These are phyloP conservation scores for Brassica rapa DNA, from an alignment of 345 rosid genomes.

Conservation along the genomic window DNA sequence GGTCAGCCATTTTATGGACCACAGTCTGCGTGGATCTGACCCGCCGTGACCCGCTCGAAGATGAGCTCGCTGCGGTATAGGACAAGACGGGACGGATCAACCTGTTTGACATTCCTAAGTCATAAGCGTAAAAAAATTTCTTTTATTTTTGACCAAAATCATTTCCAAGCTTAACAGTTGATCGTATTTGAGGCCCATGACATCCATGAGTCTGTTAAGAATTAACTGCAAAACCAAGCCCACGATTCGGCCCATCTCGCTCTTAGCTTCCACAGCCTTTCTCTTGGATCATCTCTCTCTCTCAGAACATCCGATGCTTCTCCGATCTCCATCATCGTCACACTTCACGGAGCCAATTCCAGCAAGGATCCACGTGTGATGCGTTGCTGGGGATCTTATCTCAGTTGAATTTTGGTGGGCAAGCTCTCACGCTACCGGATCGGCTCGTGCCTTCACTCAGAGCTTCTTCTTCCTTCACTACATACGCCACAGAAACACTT, in stretches of 20 bases:
- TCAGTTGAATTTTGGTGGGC: slow-evolving; percentile 2
- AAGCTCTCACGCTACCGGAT: slow-evolving; percentile 24
- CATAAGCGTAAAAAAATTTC: too few relatives aligned
- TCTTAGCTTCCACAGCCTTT: slow-evolving; percentile 9
- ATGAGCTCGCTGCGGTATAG: too few relatives aligned
- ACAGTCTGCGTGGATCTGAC: too few relatives aligned
- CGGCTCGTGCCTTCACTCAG: slow-evolving; percentile 17
- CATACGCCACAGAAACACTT: background rate
- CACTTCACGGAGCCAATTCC: slow-evolving; percentile 11
- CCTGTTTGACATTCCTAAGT: too few relatives aligned
- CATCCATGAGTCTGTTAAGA: too few relatives aligned
- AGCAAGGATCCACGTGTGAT: slow-evolving; percentile 23
- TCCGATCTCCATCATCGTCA: slow-evolving; percentile 28
- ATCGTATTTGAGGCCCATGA: too few relatives aligned
- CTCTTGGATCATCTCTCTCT: slow-evolving; percentile 24
- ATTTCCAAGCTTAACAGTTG: too few relatives aligned
- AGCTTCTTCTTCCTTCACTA: background rate
- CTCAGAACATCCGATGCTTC: slow-evolving; percentile 23
- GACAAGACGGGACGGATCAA: too few relatives aligned
- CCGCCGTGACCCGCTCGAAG: too few relatives aligned
- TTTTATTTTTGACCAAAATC: too few relatives aligned
- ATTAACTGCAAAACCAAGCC: too few relatives aligned
- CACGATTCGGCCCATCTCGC: slow-evolving; percentile 18
- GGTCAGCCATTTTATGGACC: too few relatives aligned
- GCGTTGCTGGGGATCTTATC: slow-evolving; percentile 21